A percentile compares a stretch with the other conserved stretches of the same genome.
phyloP scores from a whole-genome alignment of 805 yeast genomes.

The Crinitomyces ghanaensis region DNA sequence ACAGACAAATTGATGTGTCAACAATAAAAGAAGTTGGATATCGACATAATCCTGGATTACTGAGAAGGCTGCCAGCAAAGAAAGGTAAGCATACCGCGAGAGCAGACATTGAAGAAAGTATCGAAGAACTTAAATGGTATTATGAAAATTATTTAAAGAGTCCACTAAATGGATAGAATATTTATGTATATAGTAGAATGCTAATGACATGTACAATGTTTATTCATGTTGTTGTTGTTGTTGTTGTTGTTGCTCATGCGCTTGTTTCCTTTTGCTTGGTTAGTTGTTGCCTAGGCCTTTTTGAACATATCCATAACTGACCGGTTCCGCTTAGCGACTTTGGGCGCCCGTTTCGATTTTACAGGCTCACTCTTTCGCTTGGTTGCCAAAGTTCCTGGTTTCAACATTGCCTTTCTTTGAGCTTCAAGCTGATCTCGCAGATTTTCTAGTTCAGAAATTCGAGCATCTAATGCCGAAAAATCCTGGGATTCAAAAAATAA shows the following conservation, averaged over 20 bases:
- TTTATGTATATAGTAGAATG: background rate
- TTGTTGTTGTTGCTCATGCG: background rate
- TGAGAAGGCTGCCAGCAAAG: constrained; percentile 51
- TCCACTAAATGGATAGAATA: constrained; percentile 6
- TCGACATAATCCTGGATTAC: constrained; percentile 61
- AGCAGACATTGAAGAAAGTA: constrained; percentile 81
- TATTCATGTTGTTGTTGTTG: background rate
- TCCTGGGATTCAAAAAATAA: constrained; percentile 11
- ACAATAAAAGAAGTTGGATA: constrained; percentile 66
- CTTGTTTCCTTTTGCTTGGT: background rate
- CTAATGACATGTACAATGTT: background rate
- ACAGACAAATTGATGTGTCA: constrained; percentile 86
- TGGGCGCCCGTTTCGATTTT: constrained; percentile 11
- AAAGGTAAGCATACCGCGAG: constrained; percentile 72
- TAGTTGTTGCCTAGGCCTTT: constrained; percentile 9
- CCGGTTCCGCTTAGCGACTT: constrained; percentile 16
- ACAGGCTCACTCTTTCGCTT: constrained; percentile 5
- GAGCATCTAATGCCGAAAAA: constrained; percentile 16
- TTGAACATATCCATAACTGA: constrained; percentile 26
- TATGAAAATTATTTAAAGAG: constrained; percentile 43
- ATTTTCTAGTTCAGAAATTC: constrained; percentile 11
- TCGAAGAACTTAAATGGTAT: constrained; percentile 71
- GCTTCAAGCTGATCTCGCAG: constrained; percentile 13
- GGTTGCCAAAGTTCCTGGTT: constrained; percentile 7
- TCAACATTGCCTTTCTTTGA: constrained; percentile 13